Percentiles rank a stretch among this genome's conserved stretches.
Conservation (phyloP, 2,329 filamentous ascomycete species). For the Colletotrichum euphorbiae region DNA sequence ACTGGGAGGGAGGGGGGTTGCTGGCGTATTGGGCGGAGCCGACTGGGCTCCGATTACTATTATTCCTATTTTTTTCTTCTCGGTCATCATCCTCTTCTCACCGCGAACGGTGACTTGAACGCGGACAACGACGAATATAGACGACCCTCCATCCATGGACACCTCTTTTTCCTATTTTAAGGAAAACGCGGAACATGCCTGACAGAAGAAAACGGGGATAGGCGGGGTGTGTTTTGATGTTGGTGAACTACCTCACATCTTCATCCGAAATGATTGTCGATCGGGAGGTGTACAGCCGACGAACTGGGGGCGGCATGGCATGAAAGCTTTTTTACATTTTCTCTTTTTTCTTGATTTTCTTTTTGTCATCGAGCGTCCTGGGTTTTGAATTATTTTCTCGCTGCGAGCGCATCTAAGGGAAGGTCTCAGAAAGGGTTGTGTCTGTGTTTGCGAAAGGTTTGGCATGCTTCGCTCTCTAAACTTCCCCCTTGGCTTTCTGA, state of each 20-base stretch:
- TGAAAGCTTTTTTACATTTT: slow-evolving; percentile 25
- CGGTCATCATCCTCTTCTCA: slow-evolving; percentile 6
- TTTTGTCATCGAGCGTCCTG: not conserved
- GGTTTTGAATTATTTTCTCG: not conserved
- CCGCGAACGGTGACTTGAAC: slow-evolving; percentile 23
- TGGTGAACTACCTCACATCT: not conserved
- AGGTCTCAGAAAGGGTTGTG: not conserved
- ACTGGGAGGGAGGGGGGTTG: not conserved
- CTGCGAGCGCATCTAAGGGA: not conserved
- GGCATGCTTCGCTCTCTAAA: not conserved
- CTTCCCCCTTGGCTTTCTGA: not conserved
- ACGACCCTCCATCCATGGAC: slow-evolving; percentile 27
- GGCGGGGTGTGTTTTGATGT: slow-evolving; percentile 15
- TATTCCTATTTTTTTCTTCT: not conserved
- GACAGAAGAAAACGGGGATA: slow-evolving; percentile 30
- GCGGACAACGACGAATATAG: slow-evolving; percentile 33
- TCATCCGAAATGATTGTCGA: slow-evolving; percentile 34
- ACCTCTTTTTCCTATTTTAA: slow-evolving; percentile 25
- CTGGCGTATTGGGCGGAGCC: not conserved
- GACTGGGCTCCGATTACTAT: not conserved
- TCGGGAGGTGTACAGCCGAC: slow-evolving; percentile 21
- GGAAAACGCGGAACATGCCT: slow-evolving; percentile 28
- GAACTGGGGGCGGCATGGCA: slow-evolving; percentile 33
- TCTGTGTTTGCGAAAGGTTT: not conserved
- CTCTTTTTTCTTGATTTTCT: not conserved